A percentile compares a stretch with the other conserved stretches of the same genome.
phyloP scores from a whole-genome alignment of 2,329 filamentous ascomycete genomes.

The Myriosclerotinia curreyana region DNA sequence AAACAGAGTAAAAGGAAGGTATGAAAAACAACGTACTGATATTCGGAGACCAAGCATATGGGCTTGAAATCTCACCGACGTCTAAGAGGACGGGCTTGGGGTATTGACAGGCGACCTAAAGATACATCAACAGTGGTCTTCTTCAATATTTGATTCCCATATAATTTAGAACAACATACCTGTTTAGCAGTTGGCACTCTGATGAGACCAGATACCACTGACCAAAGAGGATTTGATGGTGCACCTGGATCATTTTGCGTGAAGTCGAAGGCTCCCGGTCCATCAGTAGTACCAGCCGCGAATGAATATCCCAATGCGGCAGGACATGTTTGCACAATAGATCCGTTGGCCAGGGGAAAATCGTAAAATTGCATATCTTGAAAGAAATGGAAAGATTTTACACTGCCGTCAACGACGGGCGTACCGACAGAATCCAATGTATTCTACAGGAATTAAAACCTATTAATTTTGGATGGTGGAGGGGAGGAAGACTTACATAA shows the following conservation, averaged over 20 bases:
- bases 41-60: conserved; percentile 87
- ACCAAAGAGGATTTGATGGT: conserved; percentile 66
- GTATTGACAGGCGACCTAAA: conserved; percentile 50
- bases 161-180: not conserved
- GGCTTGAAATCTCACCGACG: conserved; percentile 69
- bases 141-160: not conserved
- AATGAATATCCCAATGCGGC: conserved; percentile 89
- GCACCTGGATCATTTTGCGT: conserved; percentile 77
- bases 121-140: not conserved
- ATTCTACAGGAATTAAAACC: conserved; percentile 26
- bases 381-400: conserved; percentile 82
- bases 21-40: conserved; percentile 44
- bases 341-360: conserved; percentile 72
- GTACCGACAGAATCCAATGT: conserved; percentile 35
- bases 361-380: conserved; percentile 75
- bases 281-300: conserved; percentile 86
- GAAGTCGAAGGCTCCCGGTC: conserved; percentile 88
- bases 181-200: conserved; percentile 60
- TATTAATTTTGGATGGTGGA: rapidly evolving
- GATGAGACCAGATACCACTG: conserved; percentile 66
- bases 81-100: conserved; percentile 85
- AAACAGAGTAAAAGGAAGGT: not conserved
- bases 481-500: conserved; percentile 45
- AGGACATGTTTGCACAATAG: conserved; percentile 69
- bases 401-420: conserved; percentile 58